These are phyloP conservation scores for Stramenopiles sp. DNA, from an alignment of 352 stramenopile genomes.

Conservation along the genomic window DNA sequence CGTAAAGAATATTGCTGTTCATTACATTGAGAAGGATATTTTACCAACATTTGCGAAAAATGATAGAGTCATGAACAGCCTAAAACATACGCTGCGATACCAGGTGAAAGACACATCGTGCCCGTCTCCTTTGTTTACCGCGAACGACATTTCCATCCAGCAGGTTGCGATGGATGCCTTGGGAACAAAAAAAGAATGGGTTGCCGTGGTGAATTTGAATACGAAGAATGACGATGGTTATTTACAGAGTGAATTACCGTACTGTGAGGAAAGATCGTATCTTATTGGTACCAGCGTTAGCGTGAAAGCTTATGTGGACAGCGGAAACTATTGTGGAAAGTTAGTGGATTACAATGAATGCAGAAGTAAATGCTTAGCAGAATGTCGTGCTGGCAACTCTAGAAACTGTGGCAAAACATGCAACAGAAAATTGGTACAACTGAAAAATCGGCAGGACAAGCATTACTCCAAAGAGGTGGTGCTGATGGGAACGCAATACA, in stretches of 20 bases:
- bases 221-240: neutral
- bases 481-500: conserved; percentile 1
- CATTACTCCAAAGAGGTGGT: conserved; percentile 6
- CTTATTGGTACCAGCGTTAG: neutral
- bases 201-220: conserved; percentile 3
- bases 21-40: neutral
- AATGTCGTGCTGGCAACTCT: neutral
- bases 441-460: neutral
- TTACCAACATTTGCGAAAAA: neutral
- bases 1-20: neutral
- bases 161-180: neutral
- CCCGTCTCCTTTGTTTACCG: neutral
- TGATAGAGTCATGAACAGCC: neutral
- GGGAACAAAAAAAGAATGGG: neutral
- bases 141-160: conserved; percentile 3
- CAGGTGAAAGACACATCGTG: neutral
- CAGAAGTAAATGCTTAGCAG: neutral
- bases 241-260: neutral
- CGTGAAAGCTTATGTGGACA: neutral
- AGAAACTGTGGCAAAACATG: neutral
- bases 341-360: neutral
- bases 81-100: neutral
- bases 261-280: conserved; percentile 4
- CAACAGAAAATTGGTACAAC: neutral
- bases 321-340: neutral